Evolutionary conservation across 2,329 filamentous ascomycete genomes (phyloP), one percentile per base, ranked within the genome.

Genomic region (Botrytis hyacinthi): DNA sequence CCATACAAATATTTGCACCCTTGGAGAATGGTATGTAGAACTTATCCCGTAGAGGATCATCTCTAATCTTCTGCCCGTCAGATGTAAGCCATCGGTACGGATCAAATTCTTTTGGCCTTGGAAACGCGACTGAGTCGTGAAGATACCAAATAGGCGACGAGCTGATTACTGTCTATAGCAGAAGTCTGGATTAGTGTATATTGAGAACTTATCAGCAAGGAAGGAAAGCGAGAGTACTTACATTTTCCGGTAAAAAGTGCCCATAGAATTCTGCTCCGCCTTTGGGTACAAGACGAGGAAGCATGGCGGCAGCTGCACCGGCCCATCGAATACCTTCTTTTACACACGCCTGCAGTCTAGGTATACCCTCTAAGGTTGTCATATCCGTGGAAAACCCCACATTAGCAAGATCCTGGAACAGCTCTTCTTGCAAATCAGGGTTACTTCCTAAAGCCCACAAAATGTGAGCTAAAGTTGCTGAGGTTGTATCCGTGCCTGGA

Each of bases 11-110:
- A 54, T 54, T 54, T 16, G n/a, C 51, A 57, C 51, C n/a, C 16
- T 57, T 57, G n/a, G 51, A 57, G 26, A 57, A 57, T 29, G 51
- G 51, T 57, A 57, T 57, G n/a, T 57, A 57, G 26, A 57, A 57
- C n/a, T 18, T 57, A 18, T 57, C 51, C 6, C 51, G n/a, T 57
- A 18, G 14, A 29, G n/a, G 51, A 57, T 29, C 51, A 29, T 57
- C 51, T 57, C 51, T 29, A 29, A 57, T 32, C 7, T 57, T 57
- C 51, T 29, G 14, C 18, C n/a, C 51, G 1, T 57, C 51, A 57
- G 51, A 18, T 32, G n/a, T 57, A 57, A 57, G 51, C 51, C 51
- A 57, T 57, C n/a, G 51, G 51, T 32, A 57, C 16, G 51, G 51
- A 29, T 57, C 7, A 8, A 57, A 29, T 18, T 29, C n/a, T 29